Evolutionary conservation across 2,329 filamentous ascomycete species (phyloP).

Genomic region (Penicillium palitans): DNA sequence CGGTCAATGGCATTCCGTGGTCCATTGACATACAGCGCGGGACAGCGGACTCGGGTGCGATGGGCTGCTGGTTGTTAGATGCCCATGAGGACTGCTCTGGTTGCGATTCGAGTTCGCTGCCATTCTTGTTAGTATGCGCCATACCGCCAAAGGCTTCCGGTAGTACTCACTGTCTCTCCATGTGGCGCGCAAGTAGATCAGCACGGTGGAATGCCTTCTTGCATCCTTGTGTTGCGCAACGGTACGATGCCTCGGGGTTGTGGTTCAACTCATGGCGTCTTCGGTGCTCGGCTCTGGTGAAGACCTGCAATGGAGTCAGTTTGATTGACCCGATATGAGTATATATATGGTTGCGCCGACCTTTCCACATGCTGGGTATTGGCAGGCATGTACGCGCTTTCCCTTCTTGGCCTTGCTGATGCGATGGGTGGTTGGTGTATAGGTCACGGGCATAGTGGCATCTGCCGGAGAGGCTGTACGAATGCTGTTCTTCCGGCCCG

Average conservation of each 20-base stretch:
- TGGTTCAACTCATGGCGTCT: constrained; percentile 54
- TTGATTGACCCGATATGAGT: constrained; percentile 7
- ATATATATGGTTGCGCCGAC: constrained; percentile 31
- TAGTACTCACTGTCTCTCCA: constrained; percentile 51
- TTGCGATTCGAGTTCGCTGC: constrained; percentile 40
- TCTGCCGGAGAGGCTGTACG: constrained; percentile 33
- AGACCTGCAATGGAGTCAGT: constrained; percentile 40
- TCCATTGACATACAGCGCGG: constrained; percentile 26
- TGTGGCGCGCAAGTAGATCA: constrained; percentile 50
- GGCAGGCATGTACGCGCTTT: constrained; percentile 52
- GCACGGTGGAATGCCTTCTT: constrained; percentile 51
- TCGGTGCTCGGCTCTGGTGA: constrained; percentile 51
- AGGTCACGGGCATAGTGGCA: constrained; percentile 41
- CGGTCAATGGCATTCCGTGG: constrained; percentile 25
- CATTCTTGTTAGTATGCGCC: constrained; percentile 14
- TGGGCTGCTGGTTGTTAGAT: constrained; percentile 24
- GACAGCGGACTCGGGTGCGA: constrained; percentile 26
- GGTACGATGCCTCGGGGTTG: constrained; percentile 49
- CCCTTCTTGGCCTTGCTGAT: constrained; percentile 56
- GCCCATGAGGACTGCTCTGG: constrained; percentile 33
- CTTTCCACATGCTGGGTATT: constrained; percentile 51
- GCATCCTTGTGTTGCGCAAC: constrained; percentile 46
- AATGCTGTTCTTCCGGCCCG: constrained; percentile 31
- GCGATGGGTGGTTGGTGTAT: constrained; percentile 52
- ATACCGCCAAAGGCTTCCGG: background rate